A percentile compares a stretch with the other conserved stretches of the same genome.
Evolutionary conservation across 2,329 filamentous ascomycete genomes (phyloP).

Genomic region (Knufia fluminis): DNA sequence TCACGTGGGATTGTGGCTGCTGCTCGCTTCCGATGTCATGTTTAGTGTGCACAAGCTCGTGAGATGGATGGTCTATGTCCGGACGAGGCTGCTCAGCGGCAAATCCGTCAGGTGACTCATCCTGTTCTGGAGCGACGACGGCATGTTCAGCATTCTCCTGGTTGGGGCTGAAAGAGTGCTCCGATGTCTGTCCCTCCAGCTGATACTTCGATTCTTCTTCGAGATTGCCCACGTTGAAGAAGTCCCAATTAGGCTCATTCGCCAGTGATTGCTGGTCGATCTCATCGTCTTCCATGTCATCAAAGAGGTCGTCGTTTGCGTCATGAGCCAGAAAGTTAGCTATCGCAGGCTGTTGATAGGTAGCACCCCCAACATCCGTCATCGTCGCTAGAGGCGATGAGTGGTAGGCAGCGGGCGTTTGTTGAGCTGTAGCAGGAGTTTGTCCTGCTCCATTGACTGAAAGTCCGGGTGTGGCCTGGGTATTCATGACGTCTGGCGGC

Average conservation of each 20-base stretch:
- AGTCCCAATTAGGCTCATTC: conserved; percentile 53
- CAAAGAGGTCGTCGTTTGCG: conserved; percentile 48
- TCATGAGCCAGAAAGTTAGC: conserved; percentile 3
- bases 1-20: too few species aligned
- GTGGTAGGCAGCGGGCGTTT: conserved; percentile 28
- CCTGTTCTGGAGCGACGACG: too few species aligned
- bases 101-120: too few species aligned
- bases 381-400: conserved; percentile 22
- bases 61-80: too few species aligned
- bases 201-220: conserved; percentile 11
- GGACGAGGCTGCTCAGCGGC: too few species aligned
- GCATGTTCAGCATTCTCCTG: too few species aligned
- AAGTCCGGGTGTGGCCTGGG: conserved; percentile 25
- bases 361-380: conserved; percentile 24
- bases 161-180: not conserved
- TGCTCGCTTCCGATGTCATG: not conserved
- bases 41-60: too few species aligned
- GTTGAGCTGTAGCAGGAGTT: conserved; percentile 18
- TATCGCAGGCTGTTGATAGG: conserved; percentile 18
- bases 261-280: conserved; percentile 48
- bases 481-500: conserved; percentile 41
- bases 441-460: conserved; percentile 26
- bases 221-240: conserved; percentile 49
- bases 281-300: conserved; percentile 45
- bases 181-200: conserved; percentile 19